A percentile compares a stretch with the other conserved stretches of the same genome.
Evolutionary conservation across 1,284 basidiomycete genomes (phyloP).

Genomic region (Trametes sp.): DNA sequence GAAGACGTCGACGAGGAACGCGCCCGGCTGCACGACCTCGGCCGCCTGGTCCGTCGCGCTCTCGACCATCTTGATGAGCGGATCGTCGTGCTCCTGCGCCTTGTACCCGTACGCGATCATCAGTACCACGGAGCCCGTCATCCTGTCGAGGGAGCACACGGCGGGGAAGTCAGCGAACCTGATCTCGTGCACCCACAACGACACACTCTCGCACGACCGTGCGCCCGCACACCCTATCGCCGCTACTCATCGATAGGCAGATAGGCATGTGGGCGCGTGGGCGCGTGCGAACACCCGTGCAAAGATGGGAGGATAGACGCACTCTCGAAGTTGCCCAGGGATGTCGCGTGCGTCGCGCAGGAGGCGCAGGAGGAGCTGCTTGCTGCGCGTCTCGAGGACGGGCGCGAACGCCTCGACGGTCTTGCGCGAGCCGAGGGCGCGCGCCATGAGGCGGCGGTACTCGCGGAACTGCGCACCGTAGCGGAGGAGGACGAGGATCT

Average conservation of each 20-base stretch:
- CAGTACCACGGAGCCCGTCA: slow-evolving; percentile 64
- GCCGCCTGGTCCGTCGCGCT: slow-evolving; percentile 66
- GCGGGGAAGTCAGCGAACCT: slow-evolving; percentile 47
- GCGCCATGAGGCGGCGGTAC: slow-evolving; percentile 39
- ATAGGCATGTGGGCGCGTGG: slow-evolving; percentile 46
- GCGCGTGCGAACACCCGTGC: neutral
- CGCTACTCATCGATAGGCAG: slow-evolving; percentile 45
- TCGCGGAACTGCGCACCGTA: slow-evolving; percentile 48
- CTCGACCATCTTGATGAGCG: slow-evolving; percentile 64
- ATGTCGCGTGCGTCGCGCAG: slow-evolving; percentile 62
- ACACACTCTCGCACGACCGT: slow-evolving; percentile 51
- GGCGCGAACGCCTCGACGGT: slow-evolving; percentile 35
- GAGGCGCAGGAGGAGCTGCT: slow-evolving; percentile 51
- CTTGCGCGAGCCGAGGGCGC: slow-evolving; percentile 29
- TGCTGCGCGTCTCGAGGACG: slow-evolving; percentile 35
- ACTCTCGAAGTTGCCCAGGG: slow-evolving; percentile 32
- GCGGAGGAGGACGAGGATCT: slow-evolving; percentile 42
- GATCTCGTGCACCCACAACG: slow-evolving; percentile 57
- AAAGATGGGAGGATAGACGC: neutral
- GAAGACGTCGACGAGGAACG: slow-evolving; percentile 44
- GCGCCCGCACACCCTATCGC: neutral
- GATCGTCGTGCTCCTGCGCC: slow-evolving; percentile 61
- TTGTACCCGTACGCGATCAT: slow-evolving; percentile 71
- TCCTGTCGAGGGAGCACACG: slow-evolving; percentile 47
- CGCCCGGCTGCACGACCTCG: slow-evolving; percentile 52